Base-by-base conservation (phyloP, 257 asterid species). In the Jacaranda copaia region DNA sequence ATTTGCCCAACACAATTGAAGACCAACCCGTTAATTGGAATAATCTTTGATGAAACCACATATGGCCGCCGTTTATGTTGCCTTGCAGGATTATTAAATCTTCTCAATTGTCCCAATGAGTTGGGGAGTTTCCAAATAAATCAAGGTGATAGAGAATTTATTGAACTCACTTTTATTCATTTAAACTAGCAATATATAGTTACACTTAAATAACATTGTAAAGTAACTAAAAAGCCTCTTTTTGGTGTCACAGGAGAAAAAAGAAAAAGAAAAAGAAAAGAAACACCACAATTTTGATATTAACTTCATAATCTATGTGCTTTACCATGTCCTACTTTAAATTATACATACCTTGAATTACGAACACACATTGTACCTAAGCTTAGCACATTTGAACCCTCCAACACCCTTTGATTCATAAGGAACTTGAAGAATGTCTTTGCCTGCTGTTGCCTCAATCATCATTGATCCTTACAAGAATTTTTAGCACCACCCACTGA, bases 391-490 rank as follows among this genome's bases (percentile, higher is more conserved):
- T 39, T 84, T 86, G 85, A 82, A 90, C n/a, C 89, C 89, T 5
- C 98, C 98, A 1, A 62, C 76, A 5, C 96, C 96, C 38, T 80
- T 79, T 0, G 98, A 93, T 25, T 77, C 77, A 14, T 85, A 92
- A 5, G 91, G 86, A 20, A 90, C 87, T n/a, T 64, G 84, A 69
- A 88, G 63, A n/a, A 73, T 51, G 8, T 20, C 67, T 1, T n/a
- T 73, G 4, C 92, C 97, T 0, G 90, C 97, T 5, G 64, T 73
- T 6, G 84, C 96, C 84, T 93, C 97, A 1, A 93, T 83, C 68
- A 86, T 63, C 98, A 93, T 93, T 0, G 88, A 77, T 5, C 98
- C 98, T 84, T 90, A 36, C 98, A 92, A 1, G 85, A 72, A 38
- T 92, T 81, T 15, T 85, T 86, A 4, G 97, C 96, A 63, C 92